These are phyloP conservation scores for Aaosphaeria pasadenensis DNA, from an alignment of 2,329 filamentous ascomycete genomes.

Conservation along the genomic window DNA sequence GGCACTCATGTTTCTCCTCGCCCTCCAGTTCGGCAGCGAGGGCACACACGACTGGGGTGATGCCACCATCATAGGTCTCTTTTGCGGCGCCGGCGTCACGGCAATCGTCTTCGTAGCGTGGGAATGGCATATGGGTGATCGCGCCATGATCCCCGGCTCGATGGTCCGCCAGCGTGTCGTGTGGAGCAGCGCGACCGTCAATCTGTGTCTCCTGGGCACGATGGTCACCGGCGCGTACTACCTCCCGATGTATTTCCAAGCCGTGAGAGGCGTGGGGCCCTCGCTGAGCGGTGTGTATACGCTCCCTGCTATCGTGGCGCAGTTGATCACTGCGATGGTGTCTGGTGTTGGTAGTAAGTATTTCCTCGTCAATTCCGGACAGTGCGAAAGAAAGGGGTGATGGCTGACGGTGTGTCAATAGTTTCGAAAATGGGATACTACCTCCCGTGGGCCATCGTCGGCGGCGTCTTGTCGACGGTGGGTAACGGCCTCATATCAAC, in stretches of 20 bases:
- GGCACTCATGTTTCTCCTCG: constrained; percentile 36
- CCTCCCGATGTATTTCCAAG: constrained; percentile 4
- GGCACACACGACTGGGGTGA: constrained; percentile 42
- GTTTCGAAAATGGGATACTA: constrained; percentile 1
- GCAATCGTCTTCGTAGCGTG: constrained; percentile 33
- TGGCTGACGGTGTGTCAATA: neutral
- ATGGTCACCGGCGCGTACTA: neutral
- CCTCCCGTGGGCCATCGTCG: constrained; percentile 9
- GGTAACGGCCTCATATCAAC: constrained; percentile 37
- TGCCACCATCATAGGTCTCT: constrained; percentile 31
- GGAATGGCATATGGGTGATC: constrained; percentile 33
- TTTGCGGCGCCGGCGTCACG: constrained; percentile 32
- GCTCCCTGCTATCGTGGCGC: neutral
- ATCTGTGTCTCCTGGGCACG: neutral
- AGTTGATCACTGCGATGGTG: neutral
- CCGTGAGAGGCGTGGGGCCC: neutral
- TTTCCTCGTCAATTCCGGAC: neutral
- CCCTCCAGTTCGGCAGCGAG: constrained; percentile 38
- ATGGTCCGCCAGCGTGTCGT: neutral
- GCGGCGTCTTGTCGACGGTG: constrained; percentile 25
- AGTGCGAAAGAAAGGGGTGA: neutral
- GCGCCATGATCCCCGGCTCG: constrained; percentile 24
- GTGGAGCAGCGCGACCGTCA: neutral
- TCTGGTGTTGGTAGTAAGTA: neutral
- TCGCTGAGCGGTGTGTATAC: neutral